Conservation (phyloP, 208 protist genomes). For the Herpetomonas tarakana region DNA sequence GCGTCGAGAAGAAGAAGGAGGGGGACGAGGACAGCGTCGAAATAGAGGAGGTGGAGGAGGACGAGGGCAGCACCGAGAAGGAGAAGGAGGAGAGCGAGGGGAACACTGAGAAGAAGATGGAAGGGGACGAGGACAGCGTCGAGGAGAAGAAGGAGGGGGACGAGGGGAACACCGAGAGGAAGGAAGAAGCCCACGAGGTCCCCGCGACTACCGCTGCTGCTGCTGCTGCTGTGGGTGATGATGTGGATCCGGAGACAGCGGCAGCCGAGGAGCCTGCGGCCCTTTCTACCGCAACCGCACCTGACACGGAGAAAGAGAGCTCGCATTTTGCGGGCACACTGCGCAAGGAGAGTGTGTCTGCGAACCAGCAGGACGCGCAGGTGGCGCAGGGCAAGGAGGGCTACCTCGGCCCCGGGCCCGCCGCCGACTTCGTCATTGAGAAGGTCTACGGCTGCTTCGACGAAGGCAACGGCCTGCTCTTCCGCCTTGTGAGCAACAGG, state of each 20-base stretch:
- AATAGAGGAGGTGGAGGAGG: neutral
- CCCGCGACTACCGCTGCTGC: conserved; percentile 4
- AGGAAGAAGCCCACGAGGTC: conserved; percentile 4
- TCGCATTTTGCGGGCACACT: no score
- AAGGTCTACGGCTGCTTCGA: conserved; percentile 68
- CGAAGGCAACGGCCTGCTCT: conserved; percentile 64
- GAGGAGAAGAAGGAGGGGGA: no score
- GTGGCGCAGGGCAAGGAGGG: conserved; percentile 8
- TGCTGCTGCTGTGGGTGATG: neutral
- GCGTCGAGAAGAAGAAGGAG: neutral
- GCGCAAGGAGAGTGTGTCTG: neutral
- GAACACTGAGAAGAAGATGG: neutral
- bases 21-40: conserved; percentile 5
- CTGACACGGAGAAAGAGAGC: no score
- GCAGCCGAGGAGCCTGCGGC: neutral
- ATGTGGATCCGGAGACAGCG: neutral
- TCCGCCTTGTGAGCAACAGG: conserved; percentile 59
- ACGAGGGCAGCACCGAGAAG: neutral
- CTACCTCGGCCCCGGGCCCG: conserved; percentile 32
- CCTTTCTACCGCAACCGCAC: no score
- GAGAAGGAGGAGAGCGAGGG: neutral
- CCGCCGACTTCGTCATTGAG: conserved; percentile 32
- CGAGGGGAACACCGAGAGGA: neutral
- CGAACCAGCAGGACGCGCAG: neutral
- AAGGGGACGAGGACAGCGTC: neutral